Evolutionary conservation across 2,329 filamentous ascomycete species (phyloP).

Genomic region (Parafenestella ontariensis): DNA sequence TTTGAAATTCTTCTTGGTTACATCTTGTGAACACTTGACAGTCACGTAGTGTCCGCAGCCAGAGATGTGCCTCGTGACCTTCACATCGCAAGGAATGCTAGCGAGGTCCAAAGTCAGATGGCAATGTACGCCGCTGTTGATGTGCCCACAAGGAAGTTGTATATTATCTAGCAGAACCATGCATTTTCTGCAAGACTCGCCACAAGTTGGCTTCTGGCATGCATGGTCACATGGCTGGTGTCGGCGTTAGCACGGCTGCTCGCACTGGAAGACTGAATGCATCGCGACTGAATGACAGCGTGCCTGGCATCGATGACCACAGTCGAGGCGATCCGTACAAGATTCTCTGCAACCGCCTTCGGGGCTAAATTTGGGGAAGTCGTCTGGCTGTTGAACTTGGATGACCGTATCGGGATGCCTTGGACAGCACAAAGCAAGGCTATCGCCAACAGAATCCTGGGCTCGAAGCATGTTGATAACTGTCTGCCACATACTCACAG

Average conservation of each 20-base stretch:
- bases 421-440: conserved; percentile 36
- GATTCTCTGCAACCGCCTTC: conserved; percentile 40
- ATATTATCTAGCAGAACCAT: conserved; percentile 25
- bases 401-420: conserved; percentile 35
- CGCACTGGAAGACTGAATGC: conserved; percentile 35
- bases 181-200: conserved; percentile 37
- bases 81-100: conserved; percentile 57
- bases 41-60: conserved; percentile 63
- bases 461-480: conserved; percentile 62
- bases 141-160: conserved; percentile 38
- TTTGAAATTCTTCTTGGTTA: conserved; percentile 49
- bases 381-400: conserved; percentile 32
- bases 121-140: conserved; percentile 19
- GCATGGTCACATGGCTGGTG: conserved; percentile 34
- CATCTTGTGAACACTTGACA: conserved; percentile 60
- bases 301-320: conserved; percentile 38
- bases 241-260: conserved; percentile 32
- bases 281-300: conserved; percentile 42
- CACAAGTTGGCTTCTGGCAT: conserved; percentile 38
- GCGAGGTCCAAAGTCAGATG: conserved; percentile 8
- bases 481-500: conserved; percentile 68
- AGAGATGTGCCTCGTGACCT: conserved; percentile 58
- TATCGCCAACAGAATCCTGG: conserved; percentile 18
- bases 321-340: conserved; percentile 33
- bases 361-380: conserved; percentile 36